Evolutionary conservation across 2,329 filamentous ascomycete genomes (phyloP), one percentile per base, ranked within the genome.

Genomic region (Fusarium proliferatum): DNA sequence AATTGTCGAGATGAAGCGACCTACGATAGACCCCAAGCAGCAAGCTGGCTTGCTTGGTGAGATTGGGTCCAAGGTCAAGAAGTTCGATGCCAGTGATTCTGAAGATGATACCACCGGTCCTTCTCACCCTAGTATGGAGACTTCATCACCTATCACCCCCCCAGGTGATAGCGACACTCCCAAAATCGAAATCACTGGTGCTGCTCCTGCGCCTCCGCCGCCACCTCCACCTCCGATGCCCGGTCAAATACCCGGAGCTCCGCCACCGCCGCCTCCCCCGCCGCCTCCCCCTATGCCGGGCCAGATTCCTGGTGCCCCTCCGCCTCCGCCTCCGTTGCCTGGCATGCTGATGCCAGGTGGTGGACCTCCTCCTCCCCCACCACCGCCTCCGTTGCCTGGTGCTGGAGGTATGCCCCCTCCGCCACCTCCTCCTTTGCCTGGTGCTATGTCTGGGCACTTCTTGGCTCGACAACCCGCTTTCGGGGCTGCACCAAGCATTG

Each of bases 1-100:
- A 62, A 84, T 97, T 56, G 89, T 97, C 64, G 89, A 96, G 81
- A 90, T 96, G 83, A 92, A 90, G 80, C 89, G 94, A 70, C 94
- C 94, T 16, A 83, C 87, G 39, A 84, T 90, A 76, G 87, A 90
- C 74, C 88, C 83, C 82, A 94, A 86, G 87, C 92, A 85, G 85
- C 90, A 86, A 85, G 90, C 80, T 81, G 96, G 84, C 79, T 92
- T 85, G 83, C 87, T 85, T 87, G 86, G 83, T 78, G 90, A 97
- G 82, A 92, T 97, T 75, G 89, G 90, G 39, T 89, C 91, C 57
- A 96, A 93, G 83, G 89, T 96, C 78, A 92, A 92, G 83, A 89
- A 85, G 69, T 90, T 91, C 77, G 93, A 93, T 78, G 92, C 87
- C 51, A 94, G 92, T 79, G 93, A 95, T 76, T 92, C 91, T 38